Evolutionary conservation across 106 monocot species (phyloP).

Genomic region (Dioscorea zingiberensis): DNA sequence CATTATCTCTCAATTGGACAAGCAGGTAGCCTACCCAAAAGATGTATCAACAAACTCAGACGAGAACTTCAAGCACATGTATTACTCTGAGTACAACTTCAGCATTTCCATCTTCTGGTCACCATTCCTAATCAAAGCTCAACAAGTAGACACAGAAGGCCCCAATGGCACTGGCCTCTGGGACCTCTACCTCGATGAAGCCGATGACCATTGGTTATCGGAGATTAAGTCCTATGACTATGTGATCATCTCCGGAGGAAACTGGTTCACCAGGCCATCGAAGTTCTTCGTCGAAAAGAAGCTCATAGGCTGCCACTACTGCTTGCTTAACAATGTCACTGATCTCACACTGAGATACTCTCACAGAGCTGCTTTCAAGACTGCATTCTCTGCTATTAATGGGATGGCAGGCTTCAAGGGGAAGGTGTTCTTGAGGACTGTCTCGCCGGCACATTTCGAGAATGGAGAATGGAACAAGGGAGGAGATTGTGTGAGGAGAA

Average conservation of each 20-base stretch:
- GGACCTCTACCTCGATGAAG: slow-evolving; percentile 40
- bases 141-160: slow-evolving; percentile 2
- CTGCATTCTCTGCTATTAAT: slow-evolving; percentile 28
- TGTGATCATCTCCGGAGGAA: slow-evolving; percentile 38
- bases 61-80: slow-evolving; percentile 20
- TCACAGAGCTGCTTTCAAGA: slow-evolving; percentile 30
- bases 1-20: too few species aligned
- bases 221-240: slow-evolving; percentile 22
- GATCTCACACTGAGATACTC: slow-evolving; percentile 20
- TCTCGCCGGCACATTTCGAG: slow-evolving; percentile 45
- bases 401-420: slow-evolving; percentile 4
- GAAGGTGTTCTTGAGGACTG: slow-evolving; percentile 17
- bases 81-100: slow-evolving; percentile 33
- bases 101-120: slow-evolving; percentile 55
- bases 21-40: too few species aligned
- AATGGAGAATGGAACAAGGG: slow-evolving; percentile 47
- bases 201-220: slow-evolving; percentile 25
- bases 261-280: slow-evolving; percentile 58
- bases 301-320: slow-evolving; percentile 37
- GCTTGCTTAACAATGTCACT: slow-evolving; percentile 8
- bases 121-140: slow-evolving; percentile 33
- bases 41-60: too few species aligned
- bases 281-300: slow-evolving; percentile 17
- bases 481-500: slow-evolving; percentile 34
- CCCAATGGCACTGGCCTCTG: slow-evolving; percentile 6